Evolutionary conservation across 2,329 filamentous ascomycete species (phyloP).

Genomic region (Ploettnerulaceae sp.): DNA sequence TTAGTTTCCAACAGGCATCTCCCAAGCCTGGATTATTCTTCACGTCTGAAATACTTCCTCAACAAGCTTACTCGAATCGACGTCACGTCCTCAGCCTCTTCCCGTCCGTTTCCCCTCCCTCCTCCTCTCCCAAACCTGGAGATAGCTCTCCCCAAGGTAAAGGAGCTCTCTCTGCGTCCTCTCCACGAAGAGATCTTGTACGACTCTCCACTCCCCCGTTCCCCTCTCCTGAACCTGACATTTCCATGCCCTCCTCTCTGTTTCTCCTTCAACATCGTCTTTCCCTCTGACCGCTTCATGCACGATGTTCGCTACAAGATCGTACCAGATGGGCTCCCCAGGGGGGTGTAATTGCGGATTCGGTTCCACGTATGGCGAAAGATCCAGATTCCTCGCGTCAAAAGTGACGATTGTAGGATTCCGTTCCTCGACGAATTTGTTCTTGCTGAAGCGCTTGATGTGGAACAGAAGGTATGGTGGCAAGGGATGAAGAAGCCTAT

Average conservation of each 20-base stretch:
- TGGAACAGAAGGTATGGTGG: slow-evolving; percentile 91
- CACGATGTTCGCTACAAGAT: slow-evolving; percentile 91
- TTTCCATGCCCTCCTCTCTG: slow-evolving; percentile 89
- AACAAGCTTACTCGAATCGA: neutral
- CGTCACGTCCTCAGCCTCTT: slow-evolving; percentile 6
- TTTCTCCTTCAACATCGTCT: slow-evolving; percentile 83
- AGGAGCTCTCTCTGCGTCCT: slow-evolving; percentile 82
- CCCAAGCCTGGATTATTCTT: neutral
- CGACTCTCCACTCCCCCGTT: slow-evolving; percentile 82
- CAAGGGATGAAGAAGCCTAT: slow-evolving; percentile 82
- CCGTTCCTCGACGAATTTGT: slow-evolving; percentile 93
- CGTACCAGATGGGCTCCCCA: slow-evolving; percentile 86
- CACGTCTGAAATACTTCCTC: neutral
- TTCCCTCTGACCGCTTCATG: slow-evolving; percentile 74
- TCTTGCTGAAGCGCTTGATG: slow-evolving; percentile 93
- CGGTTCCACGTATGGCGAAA: slow-evolving; percentile 87
- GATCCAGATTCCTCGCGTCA: slow-evolving; percentile 76
- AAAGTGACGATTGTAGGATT: slow-evolving; percentile 99
- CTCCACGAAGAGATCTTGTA: slow-evolving; percentile 92
- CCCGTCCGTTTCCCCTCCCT: slow-evolving; percentile 36
- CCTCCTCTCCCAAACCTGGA: slow-evolving; percentile 93
- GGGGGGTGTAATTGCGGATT: slow-evolving; percentile 65
- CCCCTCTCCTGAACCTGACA: slow-evolving; percentile 81
- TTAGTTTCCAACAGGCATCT: neutral
- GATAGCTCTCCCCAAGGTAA: slow-evolving; percentile 88